These are phyloP conservation scores for Globisporangium paroecandrum DNA, from an alignment of 352 stramenopile species.

Conservation along the genomic window DNA sequence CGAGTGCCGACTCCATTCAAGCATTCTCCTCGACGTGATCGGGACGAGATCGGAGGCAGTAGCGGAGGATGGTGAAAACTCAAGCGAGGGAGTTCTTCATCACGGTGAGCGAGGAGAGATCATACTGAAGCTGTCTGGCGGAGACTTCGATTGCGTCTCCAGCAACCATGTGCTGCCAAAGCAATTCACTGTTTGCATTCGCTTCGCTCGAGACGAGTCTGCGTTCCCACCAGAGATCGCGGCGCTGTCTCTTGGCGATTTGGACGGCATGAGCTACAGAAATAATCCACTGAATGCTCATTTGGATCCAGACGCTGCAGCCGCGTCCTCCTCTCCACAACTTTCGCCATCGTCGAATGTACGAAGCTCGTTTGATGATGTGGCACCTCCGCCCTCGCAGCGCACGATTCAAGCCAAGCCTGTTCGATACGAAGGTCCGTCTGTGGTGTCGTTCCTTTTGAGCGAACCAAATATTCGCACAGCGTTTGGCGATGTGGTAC, in stretches of 20 bases:
- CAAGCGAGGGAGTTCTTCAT: slow-evolving; percentile 14
- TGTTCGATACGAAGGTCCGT: slow-evolving; percentile 64
- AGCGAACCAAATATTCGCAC: slow-evolving; percentile 62
- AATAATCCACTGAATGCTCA: not conserved
- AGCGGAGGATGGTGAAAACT: slow-evolving; percentile 16
- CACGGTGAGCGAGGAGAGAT: slow-evolving; percentile 32
- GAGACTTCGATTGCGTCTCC: slow-evolving; percentile 84
- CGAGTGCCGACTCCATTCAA: slow-evolving; percentile 68
- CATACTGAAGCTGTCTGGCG: slow-evolving; percentile 55
- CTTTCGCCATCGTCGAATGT: slow-evolving; percentile 3
- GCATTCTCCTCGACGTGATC: slow-evolving; percentile 63
- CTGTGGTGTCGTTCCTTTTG: slow-evolving; percentile 63
- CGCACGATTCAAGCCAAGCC: slow-evolving; percentile 35
- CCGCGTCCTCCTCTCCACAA: not conserved
- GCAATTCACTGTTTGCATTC: slow-evolving; percentile 58
- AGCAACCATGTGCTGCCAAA: slow-evolving; percentile 61
- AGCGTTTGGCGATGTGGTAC: slow-evolving; percentile 69
- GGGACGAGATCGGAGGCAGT: slow-evolving; percentile 11
- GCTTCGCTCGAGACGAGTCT: slow-evolving; percentile 44
- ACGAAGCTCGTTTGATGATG: slow-evolving; percentile 16
- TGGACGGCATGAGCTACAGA: slow-evolving; percentile 22
- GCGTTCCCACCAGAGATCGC: slow-evolving; percentile 44
- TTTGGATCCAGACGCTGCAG: not conserved
- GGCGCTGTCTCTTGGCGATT: slow-evolving; percentile 18
- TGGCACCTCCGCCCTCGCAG: slow-evolving; percentile 3